Evolutionary conservation across 2,329 filamentous ascomycete species (phyloP), one percentile per base, ranked within the genome.

Genomic region (Aspergillus aculeatus): DNA sequence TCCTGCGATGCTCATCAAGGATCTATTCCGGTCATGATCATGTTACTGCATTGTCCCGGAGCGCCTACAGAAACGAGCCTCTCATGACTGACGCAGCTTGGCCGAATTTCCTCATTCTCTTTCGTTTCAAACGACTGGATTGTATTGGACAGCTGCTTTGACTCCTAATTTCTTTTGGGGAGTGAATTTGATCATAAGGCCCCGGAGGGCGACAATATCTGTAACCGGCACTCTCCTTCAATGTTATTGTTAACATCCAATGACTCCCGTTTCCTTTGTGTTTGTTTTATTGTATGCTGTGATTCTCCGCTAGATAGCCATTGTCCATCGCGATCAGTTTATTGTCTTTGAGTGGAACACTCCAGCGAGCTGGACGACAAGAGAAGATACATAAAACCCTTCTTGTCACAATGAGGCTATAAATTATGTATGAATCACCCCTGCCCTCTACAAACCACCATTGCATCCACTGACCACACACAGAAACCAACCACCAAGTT

Each of bases 41-140:
- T 55, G 32, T 51, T 62, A 26, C 51, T 53, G 29, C 48, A 48
- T 50, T 21, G 51, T 41, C 31, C 26, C 44, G 59, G 62, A 55
- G 63, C 64, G 64, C 63, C 50, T 48, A 44, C 4, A 52, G 38
- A 53, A 26, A 38, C 32, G 51, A 57, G 50, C 44, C n/a, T 52
- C 57, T 52, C 56, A 49, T 60, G 44, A 61, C 38, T 16, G 38
- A 44, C 38, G 38, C n/a, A 56, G 32, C 49, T 58, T 50, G 32
- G 49, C 59, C 29, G 54, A 49, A 35, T 48, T 50, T 47, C 56
- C 54, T 47, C 6, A 26, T 51, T 49, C 51, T 52, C 26, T 51
- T 47, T 47, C 57, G 54, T 59, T 55, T 64, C 56, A 57, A 57
- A 61, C 50, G 24, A 44, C 26, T 38, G 55, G 49, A 55, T 49